Base-by-base conservation (phyloP, 306 rosid genomes). In the Cotoneaster glaucophyllus region DNA sequence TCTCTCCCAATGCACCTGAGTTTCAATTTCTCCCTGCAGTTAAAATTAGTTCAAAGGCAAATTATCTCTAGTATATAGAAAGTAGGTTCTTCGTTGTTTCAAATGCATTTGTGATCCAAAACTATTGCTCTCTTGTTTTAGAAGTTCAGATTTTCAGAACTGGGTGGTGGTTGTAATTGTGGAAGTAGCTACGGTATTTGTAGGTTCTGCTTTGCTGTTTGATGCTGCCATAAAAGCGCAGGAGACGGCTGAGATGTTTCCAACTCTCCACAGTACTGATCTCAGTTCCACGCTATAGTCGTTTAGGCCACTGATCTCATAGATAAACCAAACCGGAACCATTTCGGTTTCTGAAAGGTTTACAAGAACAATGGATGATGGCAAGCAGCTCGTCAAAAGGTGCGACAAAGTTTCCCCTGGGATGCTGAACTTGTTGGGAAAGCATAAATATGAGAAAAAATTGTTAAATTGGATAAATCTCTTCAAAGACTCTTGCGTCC, bases 391-490 rank as follows among this genome's bases (percentile, higher is more conserved):
- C 0, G 79, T 85, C 62, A 41, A 39, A 0, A 39, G 76, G 39
- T 88, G 86, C 70, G 11, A 28, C 7, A 25, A 88, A 39, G 56
- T 88, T 25, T 24, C 48, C 4, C 1, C 1, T 1, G 48, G 48
- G 18, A 69, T 78, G 84, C 82, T 82, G 83, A 67, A 81, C 4
- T 64, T 34, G 25, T 62, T 45, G 31, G 25, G 39, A 8, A 80
- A 15, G 62, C 69, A 64, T 0, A 8, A 31, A 2, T 34, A 34
- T 34, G 41, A 34, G 41, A 34, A 48, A 48, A 28, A 11, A 18
- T 78, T 80, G 74, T 70, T 86, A 85, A 84, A n/a, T 80, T 86
- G 78, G 90, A 86, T 39, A 63, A 45, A 54, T 80, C 74, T 68
- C 22, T 11, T 41, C 84, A 43, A 28, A 70, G 4, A 37, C 6